Conservation (phyloP, 495 filamentous ascomycete species). For the Penicillium bovifimosum region DNA sequence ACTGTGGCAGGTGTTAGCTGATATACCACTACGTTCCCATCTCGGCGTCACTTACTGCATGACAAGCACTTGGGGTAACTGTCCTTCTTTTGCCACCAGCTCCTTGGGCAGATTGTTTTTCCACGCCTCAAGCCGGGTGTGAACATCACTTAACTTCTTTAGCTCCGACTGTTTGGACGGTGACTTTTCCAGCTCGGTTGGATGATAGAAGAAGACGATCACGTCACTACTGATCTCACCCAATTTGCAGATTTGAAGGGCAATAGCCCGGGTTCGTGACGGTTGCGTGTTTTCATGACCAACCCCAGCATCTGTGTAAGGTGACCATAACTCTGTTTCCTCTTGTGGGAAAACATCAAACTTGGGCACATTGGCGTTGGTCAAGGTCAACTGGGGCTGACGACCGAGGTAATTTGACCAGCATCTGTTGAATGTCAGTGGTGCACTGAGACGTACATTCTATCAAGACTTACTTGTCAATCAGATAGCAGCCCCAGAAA, state of each 20-base stretch:
- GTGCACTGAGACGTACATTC: not conserved
- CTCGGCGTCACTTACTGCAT: constrained; percentile 72
- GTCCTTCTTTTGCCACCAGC: constrained; percentile 82
- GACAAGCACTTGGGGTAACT: constrained; percentile 79
- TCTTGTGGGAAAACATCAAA: constrained; percentile 88
- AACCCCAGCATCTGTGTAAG: constrained; percentile 81
- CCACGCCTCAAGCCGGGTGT: constrained; percentile 88
- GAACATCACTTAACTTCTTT: constrained; percentile 88
- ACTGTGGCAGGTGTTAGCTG: constrained; percentile 45
- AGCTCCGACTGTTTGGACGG: constrained; percentile 71
- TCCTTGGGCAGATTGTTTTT: constrained; percentile 79
- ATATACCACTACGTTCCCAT: not conserved
- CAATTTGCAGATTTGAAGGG: constrained; percentile 72
- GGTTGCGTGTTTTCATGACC: constrained; percentile 66
- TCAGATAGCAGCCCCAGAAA: constrained; percentile 98
- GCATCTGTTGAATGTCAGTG: constrained; percentile 48
- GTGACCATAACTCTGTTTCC: constrained; percentile 78
- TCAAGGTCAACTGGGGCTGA: constrained; percentile 75
- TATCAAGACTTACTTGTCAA: constrained; percentile 67
- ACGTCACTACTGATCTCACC: constrained; percentile 94
- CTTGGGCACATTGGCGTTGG: constrained; percentile 76
- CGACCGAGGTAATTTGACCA: constrained; percentile 98
- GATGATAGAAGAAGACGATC: constrained; percentile 86
- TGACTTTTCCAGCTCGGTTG: constrained; percentile 53
- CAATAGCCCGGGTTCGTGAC: constrained; percentile 75